Evolutionary conservation across 75 land plant genomes (phyloP).

Genomic region (Isoetes taiwanensis): DNA sequence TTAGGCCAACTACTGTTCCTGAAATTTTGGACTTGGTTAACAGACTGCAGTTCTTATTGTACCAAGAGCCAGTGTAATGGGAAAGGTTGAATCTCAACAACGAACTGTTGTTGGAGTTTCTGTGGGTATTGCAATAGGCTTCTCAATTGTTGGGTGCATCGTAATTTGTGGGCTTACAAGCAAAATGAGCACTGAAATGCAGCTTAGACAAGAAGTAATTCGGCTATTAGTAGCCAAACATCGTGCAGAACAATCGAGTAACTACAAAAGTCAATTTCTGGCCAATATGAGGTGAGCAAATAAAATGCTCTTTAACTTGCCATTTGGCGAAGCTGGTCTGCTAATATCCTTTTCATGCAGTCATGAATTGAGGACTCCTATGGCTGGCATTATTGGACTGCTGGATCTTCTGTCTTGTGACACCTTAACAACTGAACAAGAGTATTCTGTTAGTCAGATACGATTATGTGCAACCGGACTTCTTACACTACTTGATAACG

Average conservation of each 20-base stretch:
- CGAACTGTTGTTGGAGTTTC: constrained; percentile 1
- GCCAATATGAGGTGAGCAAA: constrained; percentile 68
- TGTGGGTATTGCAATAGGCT: constrained; percentile 31
- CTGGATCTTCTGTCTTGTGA: constrained; percentile 69
- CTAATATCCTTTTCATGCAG: constrained; percentile 19
- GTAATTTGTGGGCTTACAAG: constrained; percentile 62
- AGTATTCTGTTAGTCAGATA: constrained; percentile 55
- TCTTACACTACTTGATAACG: constrained; percentile 64
- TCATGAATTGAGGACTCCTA: constrained; percentile 83
- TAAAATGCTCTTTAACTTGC: not conserved
- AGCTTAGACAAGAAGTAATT: constrained; percentile 66
- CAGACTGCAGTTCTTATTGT: constrained; percentile 1
- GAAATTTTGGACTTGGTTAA: not conserved
- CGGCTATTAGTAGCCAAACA: constrained; percentile 75
- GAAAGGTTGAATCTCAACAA: not conserved
- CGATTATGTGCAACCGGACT: constrained; percentile 67
- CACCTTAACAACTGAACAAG: constrained; percentile 61
- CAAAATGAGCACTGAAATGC: constrained; percentile 83
- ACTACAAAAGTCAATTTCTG: constrained; percentile 78
- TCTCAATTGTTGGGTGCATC: constrained; percentile 54
- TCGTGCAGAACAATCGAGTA: constrained; percentile 74
- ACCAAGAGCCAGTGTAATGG: not conserved
- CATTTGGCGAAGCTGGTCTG: not conserved
- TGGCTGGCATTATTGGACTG: constrained; percentile 83
- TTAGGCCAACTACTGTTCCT: no score